phyloP scores from a whole-genome alignment of 1,284 basidiomycete species.

The Golubevia pallescens region DNA sequence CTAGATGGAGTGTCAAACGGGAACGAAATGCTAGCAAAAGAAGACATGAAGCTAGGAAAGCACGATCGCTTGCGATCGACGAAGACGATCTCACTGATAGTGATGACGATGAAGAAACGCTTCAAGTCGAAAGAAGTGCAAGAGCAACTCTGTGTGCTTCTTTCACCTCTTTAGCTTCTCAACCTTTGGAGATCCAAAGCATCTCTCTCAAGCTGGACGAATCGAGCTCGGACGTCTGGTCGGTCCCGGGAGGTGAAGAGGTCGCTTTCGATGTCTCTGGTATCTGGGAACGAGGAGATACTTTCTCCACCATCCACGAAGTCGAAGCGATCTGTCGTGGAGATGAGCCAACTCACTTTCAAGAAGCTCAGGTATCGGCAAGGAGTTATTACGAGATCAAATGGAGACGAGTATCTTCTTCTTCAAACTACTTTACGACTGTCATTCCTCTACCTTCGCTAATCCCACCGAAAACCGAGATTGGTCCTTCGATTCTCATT shows the following conservation, averaged over 20 bases:
- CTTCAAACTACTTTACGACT: not conserved
- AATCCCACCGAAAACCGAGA: not conserved
- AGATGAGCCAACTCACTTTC: not conserved
- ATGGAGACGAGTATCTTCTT: not conserved
- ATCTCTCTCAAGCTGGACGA: not conserved
- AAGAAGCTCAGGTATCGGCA: not conserved
- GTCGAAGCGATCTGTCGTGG: not conserved
- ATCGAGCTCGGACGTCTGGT: not conserved
- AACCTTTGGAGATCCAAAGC: not conserved
- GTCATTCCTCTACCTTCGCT: not conserved
- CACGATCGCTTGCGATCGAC: not conserved
- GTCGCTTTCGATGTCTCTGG: not conserved
- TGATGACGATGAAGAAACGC: not conserved
- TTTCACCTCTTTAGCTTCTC: not conserved
- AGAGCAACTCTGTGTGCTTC: not conserved
- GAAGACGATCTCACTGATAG: not conserved
- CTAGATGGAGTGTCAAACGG: not conserved
- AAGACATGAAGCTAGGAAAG: not conserved
- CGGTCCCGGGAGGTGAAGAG: not conserved
- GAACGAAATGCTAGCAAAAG: not conserved
- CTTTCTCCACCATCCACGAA: not conserved
- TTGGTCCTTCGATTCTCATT: not conserved
- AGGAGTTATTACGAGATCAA: not conserved
- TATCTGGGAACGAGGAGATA: not conserved
- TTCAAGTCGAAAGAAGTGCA: not conserved